These are phyloP conservation scores for Puya raimondii DNA, from an alignment of 176 grass and related monocot species.

Conservation along the genomic window DNA sequence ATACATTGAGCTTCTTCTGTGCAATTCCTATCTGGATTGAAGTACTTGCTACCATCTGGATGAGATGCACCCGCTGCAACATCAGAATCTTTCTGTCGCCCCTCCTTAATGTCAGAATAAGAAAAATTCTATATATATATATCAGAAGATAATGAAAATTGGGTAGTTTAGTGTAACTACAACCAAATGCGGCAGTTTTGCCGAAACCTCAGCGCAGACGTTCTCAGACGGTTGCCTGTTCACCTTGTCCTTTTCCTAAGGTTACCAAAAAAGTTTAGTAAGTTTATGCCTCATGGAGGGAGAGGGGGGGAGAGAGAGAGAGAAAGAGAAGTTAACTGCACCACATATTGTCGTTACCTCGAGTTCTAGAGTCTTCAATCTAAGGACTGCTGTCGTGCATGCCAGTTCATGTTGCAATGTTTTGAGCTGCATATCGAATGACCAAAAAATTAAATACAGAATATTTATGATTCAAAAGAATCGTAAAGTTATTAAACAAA, in stretches of 20 bases:
- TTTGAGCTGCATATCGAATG: constrained; percentile 33
- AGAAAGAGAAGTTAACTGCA: background rate
- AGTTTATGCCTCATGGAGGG: background rate
- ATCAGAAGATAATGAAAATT: background rate
- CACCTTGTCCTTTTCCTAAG: constrained; percentile 24
- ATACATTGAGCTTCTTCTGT: constrained; percentile 42
- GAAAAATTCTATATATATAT: too few species aligned
- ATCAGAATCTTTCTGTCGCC: constrained; percentile 1
- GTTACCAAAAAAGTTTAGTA: background rate
- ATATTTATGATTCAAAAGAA: constrained; percentile 1
- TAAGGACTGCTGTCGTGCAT: constrained; percentile 33
- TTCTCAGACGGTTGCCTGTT: constrained; percentile 15
- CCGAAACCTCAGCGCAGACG: constrained; percentile 6
- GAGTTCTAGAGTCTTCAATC: constrained; percentile 34
- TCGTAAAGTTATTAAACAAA: background rate
- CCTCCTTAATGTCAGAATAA: constrained; percentile 13
- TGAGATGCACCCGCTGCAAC: constrained; percentile 14
- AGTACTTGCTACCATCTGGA: constrained; percentile 6
- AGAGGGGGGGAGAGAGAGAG: background rate
- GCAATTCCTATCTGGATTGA: constrained; percentile 40
- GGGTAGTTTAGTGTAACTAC: background rate
- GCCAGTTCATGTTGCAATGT: constrained; percentile 38
- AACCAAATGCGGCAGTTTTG: background rate
- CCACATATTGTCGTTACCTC: constrained; percentile 22
- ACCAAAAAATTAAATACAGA: background rate